Conservation (phyloP, 495 filamentous ascomycete genomes). For the Astrothelium macrocarpum region DNA sequence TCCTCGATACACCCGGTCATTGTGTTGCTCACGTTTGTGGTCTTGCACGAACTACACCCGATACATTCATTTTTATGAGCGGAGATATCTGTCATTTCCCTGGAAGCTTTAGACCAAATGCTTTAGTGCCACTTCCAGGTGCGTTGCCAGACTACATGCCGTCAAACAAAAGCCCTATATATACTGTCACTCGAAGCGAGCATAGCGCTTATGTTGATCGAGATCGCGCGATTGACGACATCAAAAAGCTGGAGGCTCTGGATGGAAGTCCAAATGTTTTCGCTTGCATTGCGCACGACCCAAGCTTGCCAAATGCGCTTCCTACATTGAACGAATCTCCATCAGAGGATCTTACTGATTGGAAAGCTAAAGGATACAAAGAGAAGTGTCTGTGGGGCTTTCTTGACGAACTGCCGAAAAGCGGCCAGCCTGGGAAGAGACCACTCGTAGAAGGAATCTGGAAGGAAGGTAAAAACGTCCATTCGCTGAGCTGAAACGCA, state of each 20-base stretch:
- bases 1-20: constrained; percentile 39
- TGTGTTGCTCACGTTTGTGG: constrained; percentile 35
- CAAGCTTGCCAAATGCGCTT: not conserved
- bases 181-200: not conserved
- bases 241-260: constrained; percentile 4
- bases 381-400: constrained; percentile 8
- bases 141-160: not conserved
- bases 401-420: constrained; percentile 3
- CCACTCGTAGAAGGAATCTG: constrained; percentile 7
- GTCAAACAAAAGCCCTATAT: not conserved
- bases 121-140: not conserved
- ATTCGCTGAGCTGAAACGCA: not conserved
- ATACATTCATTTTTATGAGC: constrained; percentile 31
- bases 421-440: not conserved
- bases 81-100: constrained; percentile 21
- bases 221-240: not conserved
- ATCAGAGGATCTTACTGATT: constrained; percentile 7
- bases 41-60: constrained; percentile 32
- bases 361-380: constrained; percentile 8
- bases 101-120: constrained; percentile 5
- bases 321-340: not conserved
- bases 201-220: not conserved
- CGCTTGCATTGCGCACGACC: constrained; percentile 10
- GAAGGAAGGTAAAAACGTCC: constrained; percentile 2
- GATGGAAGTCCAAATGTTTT: constrained; percentile 3